Conservation (phyloP, 1,284 basidiomycete species). For the Austroboletus niveus region DNA sequence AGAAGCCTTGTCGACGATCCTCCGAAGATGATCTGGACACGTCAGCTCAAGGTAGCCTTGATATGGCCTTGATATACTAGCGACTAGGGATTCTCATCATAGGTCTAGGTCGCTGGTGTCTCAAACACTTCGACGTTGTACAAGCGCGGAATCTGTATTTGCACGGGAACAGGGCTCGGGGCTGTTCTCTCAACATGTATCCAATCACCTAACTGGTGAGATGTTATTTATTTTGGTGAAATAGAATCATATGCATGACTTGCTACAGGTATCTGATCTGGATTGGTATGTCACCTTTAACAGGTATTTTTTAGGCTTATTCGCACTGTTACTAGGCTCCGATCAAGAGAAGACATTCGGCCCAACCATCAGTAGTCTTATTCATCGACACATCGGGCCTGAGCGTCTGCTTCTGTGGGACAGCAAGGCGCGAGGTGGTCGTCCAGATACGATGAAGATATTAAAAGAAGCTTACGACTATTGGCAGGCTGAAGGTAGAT, state of each 20-base stretch:
- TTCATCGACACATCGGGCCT: slow-evolving; percentile 62
- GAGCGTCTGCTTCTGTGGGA: slow-evolving; percentile 74
- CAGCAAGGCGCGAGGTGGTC: slow-evolving; percentile 62
- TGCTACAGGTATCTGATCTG: slow-evolving; percentile 66
- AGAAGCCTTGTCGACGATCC: slow-evolving; percentile 65
- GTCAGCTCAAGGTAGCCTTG: slow-evolving; percentile 60
- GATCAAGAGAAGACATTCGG: slow-evolving; percentile 79
- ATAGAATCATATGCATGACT: slow-evolving; percentile 3
- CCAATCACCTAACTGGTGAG: slow-evolving; percentile 67
- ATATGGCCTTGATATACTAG: neutral
- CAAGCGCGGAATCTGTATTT: slow-evolving; percentile 72
- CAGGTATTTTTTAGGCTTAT: slow-evolving; percentile 5
- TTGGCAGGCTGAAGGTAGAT: slow-evolving; percentile 68
- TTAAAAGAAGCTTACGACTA: slow-evolving; percentile 62
- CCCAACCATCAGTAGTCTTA: slow-evolving; percentile 67
- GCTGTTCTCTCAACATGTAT: slow-evolving; percentile 73
- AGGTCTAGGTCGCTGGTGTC: slow-evolving; percentile 66
- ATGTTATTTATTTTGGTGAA: slow-evolving; percentile 11
- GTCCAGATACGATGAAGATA: slow-evolving; percentile 76
- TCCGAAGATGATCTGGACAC: slow-evolving; percentile 67
- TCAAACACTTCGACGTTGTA: slow-evolving; percentile 76
- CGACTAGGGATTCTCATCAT: slow-evolving; percentile 7
- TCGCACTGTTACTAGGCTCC: slow-evolving; percentile 44
- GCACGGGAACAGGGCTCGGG: slow-evolving; percentile 76
- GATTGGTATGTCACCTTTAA: slow-evolving; percentile 52